A percentile compares a stretch with the other conserved stretches of the same genome.
These are phyloP conservation scores for Trichoderma harzianum DNA, from an alignment of 2,329 filamentous ascomycete genomes.

Conservation along the genomic window DNA sequence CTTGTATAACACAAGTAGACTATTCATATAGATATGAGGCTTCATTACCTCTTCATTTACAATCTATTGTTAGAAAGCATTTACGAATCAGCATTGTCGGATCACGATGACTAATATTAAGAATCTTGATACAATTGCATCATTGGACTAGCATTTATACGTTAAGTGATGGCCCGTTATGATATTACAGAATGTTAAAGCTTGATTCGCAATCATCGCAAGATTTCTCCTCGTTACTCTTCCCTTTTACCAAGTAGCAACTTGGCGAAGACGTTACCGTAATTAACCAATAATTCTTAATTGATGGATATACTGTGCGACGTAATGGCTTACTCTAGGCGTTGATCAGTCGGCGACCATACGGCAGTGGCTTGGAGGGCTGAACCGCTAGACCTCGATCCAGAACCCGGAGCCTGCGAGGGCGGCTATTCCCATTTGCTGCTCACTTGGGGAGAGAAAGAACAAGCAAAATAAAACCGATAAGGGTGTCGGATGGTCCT, in stretches of 20 bases:
- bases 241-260: not conserved
- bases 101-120: no score
- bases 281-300: not conserved
- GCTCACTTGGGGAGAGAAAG: not conserved
- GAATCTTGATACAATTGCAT: no score
- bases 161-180: no score
- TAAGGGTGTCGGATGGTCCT: not conserved
- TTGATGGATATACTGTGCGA: not conserved
- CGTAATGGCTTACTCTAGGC: not conserved
- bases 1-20: no score
- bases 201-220: not conserved
- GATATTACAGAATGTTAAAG: not conserved
- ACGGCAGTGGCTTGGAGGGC: not conserved
- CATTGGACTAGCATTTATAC: no score
- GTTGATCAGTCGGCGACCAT: not conserved
- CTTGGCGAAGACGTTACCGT: not conserved
- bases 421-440: not conserved
- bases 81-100: no score
- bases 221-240: not conserved
- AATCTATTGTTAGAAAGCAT: no score
- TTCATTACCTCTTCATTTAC: no score
- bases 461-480: not conserved
- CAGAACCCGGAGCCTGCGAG: not conserved
- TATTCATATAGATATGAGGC: no score
- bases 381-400: not conserved